Conservation (phyloP, 306 rosid genomes). For the Echinosophora koreensis region DNA sequence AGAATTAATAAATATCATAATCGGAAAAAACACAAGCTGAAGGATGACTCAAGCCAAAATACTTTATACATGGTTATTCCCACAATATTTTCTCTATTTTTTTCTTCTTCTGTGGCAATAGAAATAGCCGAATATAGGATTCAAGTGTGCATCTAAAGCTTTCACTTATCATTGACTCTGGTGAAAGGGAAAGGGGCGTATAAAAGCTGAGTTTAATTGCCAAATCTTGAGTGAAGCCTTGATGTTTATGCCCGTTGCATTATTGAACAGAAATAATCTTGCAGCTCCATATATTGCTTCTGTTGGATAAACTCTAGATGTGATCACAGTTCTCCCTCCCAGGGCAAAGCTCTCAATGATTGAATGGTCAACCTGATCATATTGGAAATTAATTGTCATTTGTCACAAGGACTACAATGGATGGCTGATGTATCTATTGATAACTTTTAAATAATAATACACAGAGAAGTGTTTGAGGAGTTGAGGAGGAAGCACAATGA, state of each 20-base stretch:
- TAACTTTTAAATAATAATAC: background rate
- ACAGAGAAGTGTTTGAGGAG: too few species aligned
- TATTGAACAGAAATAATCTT: constrained; percentile 77
- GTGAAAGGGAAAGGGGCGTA: constrained; percentile 73
- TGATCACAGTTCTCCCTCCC: constrained; percentile 82
- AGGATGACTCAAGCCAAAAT: constrained; percentile 14
- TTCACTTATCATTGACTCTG: constrained; percentile 34
- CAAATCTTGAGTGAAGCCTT: constrained; percentile 77
- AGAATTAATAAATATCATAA: background rate
- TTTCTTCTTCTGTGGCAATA: background rate
- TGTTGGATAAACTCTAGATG: constrained; percentile 88
- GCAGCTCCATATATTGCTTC: constrained; percentile 87
- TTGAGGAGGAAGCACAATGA: background rate
- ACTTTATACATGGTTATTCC: constrained; percentile 6
- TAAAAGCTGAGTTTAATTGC: constrained; percentile 78
- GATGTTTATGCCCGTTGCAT: constrained; percentile 68
- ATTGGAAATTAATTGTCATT: background rate
- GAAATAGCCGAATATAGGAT: background rate
- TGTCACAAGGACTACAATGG: background rate
- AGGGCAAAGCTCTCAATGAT: constrained; percentile 82
- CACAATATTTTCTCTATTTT: background rate
- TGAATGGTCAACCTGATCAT: constrained; percentile 85
- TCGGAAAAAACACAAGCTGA: constrained; percentile 1
- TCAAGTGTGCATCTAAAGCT: background rate
- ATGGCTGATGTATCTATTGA: background rate